Percentiles rank a stretch among this genome's conserved stretches.
Evolutionary conservation across 768 basidiomycete species (phyloP).

Genomic region (Clathrus columnatus): DNA sequence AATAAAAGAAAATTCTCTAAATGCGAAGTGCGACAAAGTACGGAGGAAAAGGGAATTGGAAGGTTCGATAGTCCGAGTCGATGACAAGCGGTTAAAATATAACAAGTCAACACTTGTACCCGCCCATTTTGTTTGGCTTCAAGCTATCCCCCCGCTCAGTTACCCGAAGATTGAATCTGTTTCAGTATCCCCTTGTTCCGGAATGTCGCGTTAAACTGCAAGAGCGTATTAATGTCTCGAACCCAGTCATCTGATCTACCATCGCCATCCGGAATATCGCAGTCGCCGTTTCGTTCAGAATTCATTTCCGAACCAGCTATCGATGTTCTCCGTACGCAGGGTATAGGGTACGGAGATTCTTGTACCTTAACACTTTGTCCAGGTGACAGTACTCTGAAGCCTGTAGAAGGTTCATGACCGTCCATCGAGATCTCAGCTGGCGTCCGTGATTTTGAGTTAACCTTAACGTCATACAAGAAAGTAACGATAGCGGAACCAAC

Average conservation of each 20-base stretch:
- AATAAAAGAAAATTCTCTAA: no score
- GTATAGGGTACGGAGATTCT: conserved; percentile 82
- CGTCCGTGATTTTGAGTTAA: conserved; percentile 76
- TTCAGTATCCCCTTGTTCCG: conserved; percentile 77
- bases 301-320: conserved; percentile 42
- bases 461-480: conserved; percentile 34
- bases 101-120: no score
- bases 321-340: conserved; percentile 84
- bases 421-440: conserved; percentile 91
- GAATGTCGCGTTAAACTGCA: conserved; percentile 94
- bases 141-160: no score
- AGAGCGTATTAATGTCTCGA: conserved; percentile 88
- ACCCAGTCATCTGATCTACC: conserved; percentile 73
- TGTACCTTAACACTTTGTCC: conserved; percentile 81
- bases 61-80: no score
- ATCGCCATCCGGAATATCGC: conserved; percentile 35
- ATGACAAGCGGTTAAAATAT: no score
- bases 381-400: conserved; percentile 43
- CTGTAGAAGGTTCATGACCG: conserved; percentile 71
- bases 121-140: no score
- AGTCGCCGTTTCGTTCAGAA: conserved; percentile 37
- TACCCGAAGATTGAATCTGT: conserved; percentile 55
- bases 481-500: background rate
- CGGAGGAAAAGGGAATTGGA: no score
- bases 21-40: no score